Conservation (phyloP, 345 rosid genomes). For the Citrus maxima region DNA sequence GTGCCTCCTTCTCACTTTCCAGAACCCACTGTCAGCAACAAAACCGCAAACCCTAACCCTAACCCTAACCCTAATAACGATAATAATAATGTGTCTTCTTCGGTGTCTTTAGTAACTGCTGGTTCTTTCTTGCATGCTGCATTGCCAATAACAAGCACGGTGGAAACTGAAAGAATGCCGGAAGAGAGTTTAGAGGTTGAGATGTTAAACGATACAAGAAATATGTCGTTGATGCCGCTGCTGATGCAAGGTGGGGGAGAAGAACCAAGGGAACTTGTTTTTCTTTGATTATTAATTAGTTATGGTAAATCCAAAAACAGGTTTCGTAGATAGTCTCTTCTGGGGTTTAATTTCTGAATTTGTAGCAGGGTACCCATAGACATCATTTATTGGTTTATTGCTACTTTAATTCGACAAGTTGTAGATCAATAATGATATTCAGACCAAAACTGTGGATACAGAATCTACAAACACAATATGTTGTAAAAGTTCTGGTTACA, state of each 20-base stretch:
- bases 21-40: not conserved
- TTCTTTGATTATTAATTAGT: not conserved
- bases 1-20: slow-evolving; percentile 14
- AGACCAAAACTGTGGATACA: too few species aligned
- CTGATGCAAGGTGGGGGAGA: not conserved
- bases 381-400: too few species aligned
- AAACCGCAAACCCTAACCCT: not conserved
- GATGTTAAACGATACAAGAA: not conserved
- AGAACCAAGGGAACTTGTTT: not conserved
- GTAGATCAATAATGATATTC: too few species aligned
- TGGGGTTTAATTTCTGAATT: too few species aligned
- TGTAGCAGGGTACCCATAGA: not conserved
- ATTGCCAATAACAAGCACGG: not conserved
- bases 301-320: not conserved
- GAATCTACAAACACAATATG: too few species aligned
- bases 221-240: slow-evolving; percentile 5
- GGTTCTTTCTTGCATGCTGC: not conserved
- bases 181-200: not conserved
- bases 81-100: not conserved
- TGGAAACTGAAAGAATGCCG: not conserved
- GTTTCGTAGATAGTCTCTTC: not conserved
- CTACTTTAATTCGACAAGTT: too few species aligned
- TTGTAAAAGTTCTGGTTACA: too few species aligned
- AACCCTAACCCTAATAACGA: not conserved
- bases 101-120: not conserved